Evolutionary conservation across 2,329 filamentous ascomycete genomes (phyloP), one percentile per base, ranked within the genome.

Genomic region (Fusarium praegraminearum): DNA sequence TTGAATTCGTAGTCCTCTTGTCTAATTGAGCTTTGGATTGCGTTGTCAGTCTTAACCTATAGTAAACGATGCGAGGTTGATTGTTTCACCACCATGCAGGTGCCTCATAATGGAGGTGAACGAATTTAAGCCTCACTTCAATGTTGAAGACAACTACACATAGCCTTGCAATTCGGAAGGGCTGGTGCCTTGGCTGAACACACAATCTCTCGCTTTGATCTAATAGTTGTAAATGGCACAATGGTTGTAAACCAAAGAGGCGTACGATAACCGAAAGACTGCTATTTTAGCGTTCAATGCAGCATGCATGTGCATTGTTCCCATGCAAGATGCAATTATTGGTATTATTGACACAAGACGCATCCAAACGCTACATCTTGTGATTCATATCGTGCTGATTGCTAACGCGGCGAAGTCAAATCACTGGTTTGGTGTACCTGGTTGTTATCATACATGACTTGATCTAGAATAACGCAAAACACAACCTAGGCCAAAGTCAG

Each of bases 81-180:
- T 33, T 65, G 61, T 49, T 47, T 65, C 33, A 49, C 41, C 45
- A 60, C 45, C 52, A 62, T 41, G 45, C 22, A 32, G 8, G 16
- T 20, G 28, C 26, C 45, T 16, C 33, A 32, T 18, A 15, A 32
- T n/a, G 44, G 9, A n/a, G 28, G 46, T 7, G 24, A 45, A 20
- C 10, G 18, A 18, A 38, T 35, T 36, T 24, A 33, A 32, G 20
- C 33, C 33, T 41, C 35, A 5, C 3, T 22, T 15, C 7, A n/a
- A 8, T 20, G 12, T n/a, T 13, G 9, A 10, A 41, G n/a, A 15
- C 15, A 22, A 28, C 22, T n/a, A 18, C 8, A 18, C 7, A n/a
- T 7, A 12, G 18, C 7, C 1, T 52, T 15, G 18, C 8, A 18
- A 41, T 30, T 30, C 13, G 8, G 28, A 30, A 9, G 10, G 12